Evolutionary conservation across 164 flowering plant species (phyloP), one percentile per base, ranked within the genome.

Genomic region (Dillenia turbinata): DNA sequence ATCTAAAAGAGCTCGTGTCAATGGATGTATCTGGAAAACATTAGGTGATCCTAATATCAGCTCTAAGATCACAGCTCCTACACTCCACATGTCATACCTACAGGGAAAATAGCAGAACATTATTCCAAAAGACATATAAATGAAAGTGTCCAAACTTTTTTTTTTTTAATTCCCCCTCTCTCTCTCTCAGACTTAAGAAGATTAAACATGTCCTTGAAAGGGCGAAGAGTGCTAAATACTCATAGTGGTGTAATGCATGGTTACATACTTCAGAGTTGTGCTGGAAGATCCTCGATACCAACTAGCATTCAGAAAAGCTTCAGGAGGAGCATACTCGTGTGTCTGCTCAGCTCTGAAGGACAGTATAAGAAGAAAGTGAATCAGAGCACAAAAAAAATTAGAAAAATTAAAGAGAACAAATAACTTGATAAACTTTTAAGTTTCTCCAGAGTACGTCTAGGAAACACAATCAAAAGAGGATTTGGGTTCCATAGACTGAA

Each of bases 31-130:
- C 70, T 91, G 96, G 66, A 95, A 95, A 60, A 89, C 97, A 78
- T 91, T 81, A 24, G 96, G 96, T 65, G 97, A 86, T 59, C 96
- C 99, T 61, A 95, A 64, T 52, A 95, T 83, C 87, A 95, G 67
- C 78, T 95, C 99, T 70, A 95, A 72, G 62, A 92, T 79, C 66
- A 95, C 94, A 72, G 88, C 96, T 52, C 99, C 99, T 55, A 91
- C 97, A 75, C 99, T 86, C 99, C 99, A 95, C 96, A 88, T 89
- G 65, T 95, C 97, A 73, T 91, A 95, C 84, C 99, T 95, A 77
- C 49, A 67, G 64, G 70, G 3, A 63, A 47, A 63, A 57, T 19
- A 12, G 47, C 8, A 57, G 49, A 11, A 52, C 33, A 8, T 10
- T 16, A 7, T 46, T 61, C 70, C 61, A 47, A 54, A 15, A 59